Evolutionary conservation across 495 filamentous ascomycete species (phyloP), one percentile per base, ranked within the genome.

Genomic region (Podospora didyma): DNA sequence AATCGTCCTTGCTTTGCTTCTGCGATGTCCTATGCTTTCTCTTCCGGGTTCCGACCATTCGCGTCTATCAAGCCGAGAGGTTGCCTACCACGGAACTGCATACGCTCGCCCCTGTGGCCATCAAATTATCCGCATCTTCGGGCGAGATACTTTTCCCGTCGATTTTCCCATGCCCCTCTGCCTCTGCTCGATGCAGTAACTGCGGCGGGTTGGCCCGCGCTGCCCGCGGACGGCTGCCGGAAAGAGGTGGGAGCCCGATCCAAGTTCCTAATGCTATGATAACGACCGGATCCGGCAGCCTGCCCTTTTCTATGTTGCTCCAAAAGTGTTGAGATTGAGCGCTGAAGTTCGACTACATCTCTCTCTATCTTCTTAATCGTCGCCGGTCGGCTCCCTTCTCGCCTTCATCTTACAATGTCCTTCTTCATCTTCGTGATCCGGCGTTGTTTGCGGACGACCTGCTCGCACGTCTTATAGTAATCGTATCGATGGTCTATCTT

Each of bases 401-500:
- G 69, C 67, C 82, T 79, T 92, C 93, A 97, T 47, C 93, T 87
- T 50, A 75, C 76, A 70, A 96, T 82, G 60, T 91, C 87, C 55
- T 89, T 86, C 52, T 79, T 63, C 78, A 96, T 89, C 73, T 88
- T 86, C 65, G 70, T 75, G 63, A 86, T 82, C 60, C 91, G 87
- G 50, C 91, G 83, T 65, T 79, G 71, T 72, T 96, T 97, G 70
- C 90, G 93, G 61, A 90, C 85, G 66, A 96, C 88, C 74, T 94
- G 92, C 62, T 93, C 88, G 82, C 94, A 98, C 58, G 89, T 79
- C 62, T 86, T 87, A 76, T 92, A 97, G 61, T 84, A 82, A 49
- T 76, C 75, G 62, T 58, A 61, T 60, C 82, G 65, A 65, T 81
- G 70, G 61, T 80, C 66, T 69, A 89, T 83, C 74, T 86, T 70